Conservation (phyloP, 2,329 filamentous ascomycete species). For the Torrubiella hemipterigena region DNA sequence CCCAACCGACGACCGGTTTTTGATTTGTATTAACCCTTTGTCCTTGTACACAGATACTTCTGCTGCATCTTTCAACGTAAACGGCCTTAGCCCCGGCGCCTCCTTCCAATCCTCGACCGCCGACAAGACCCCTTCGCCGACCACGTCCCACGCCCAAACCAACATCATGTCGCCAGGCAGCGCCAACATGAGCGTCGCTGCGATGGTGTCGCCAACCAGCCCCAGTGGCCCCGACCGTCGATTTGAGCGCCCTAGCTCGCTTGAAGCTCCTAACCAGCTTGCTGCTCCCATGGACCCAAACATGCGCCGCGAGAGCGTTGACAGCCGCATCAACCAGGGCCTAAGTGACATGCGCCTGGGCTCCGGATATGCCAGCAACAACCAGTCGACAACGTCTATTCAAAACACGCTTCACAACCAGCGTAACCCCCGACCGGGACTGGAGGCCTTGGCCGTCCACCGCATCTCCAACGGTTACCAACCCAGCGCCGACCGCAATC, state of each 20-base stretch:
- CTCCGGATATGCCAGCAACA: constrained; percentile 62
- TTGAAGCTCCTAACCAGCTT: constrained; percentile 26
- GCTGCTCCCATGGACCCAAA: too few relatives aligned
- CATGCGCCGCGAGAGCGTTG: constrained; percentile 69
- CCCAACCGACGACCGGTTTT: too few relatives aligned
- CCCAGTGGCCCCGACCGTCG: constrained; percentile 30
- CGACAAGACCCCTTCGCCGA: constrained; percentile 53
- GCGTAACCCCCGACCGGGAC: constrained; percentile 41
- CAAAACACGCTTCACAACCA: constrained; percentile 60
- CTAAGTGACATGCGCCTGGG: constrained; percentile 60
- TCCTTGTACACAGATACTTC: constrained; percentile 20
- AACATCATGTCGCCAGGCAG: constrained; percentile 43
- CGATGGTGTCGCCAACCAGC: constrained; percentile 51
- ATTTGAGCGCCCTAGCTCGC: constrained; percentile 27
- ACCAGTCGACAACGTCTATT: constrained; percentile 64
- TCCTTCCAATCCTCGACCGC: constrained; percentile 38
- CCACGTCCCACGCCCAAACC: constrained; percentile 35
- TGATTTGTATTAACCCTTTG: neutral
- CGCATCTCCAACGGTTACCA: constrained; percentile 55
- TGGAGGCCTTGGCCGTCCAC: constrained; percentile 42
- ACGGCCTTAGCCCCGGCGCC: constrained; percentile 26
- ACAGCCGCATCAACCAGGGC: constrained; percentile 63
- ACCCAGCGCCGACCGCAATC: constrained; percentile 45
- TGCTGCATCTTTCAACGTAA: constrained; percentile 24
- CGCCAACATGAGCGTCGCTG: constrained; percentile 53